Evolutionary conservation across 2,329 filamentous ascomycete species (phyloP).

Genomic region (Amauroascus verrucosus): DNA sequence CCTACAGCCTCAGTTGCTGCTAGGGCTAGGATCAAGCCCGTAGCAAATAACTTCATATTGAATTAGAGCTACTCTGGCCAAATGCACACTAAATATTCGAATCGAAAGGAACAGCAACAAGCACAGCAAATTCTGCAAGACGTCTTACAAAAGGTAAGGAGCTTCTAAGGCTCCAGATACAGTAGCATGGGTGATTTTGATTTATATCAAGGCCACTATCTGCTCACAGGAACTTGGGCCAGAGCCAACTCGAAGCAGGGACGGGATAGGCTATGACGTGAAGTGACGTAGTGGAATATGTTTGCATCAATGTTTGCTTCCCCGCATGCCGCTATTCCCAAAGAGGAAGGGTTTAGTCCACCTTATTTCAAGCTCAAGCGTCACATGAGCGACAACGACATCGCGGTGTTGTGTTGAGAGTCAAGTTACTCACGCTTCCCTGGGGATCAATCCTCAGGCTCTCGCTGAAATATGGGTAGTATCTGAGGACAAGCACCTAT

Average conservation of each 20-base stretch:
- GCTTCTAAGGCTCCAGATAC: not conserved
- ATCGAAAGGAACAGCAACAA: not conserved
- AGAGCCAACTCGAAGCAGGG: constrained; percentile 6
- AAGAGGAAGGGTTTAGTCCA: not conserved
- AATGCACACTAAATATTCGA: not conserved
- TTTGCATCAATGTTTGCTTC: constrained; percentile 6
- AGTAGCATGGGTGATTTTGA: not conserved
- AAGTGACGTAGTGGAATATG: constrained; percentile 13
- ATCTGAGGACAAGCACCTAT: not conserved
- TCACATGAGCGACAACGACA: not conserved
- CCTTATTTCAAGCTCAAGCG: not conserved
- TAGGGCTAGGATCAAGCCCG: constrained; percentile 60
- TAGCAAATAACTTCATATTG: constrained; percentile 64
- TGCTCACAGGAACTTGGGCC: not conserved
- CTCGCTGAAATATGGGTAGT: not conserved
- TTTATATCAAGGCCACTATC: not conserved
- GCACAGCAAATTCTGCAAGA: not conserved
- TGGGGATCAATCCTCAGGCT: no score
- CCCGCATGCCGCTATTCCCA: not conserved
- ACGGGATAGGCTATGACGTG: constrained; percentile 11
- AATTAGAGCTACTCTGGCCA: no score
- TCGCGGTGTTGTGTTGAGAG: not conserved
- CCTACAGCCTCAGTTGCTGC: constrained; percentile 55
- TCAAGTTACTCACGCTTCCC: no score
- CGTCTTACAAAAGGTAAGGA: not conserved